A percentile compares a stretch with the other conserved stretches of the same genome.
These are phyloP conservation scores for Pulveroboletus frians DNA, from an alignment of 768 basidiomycete species.

Conservation along the genomic window DNA sequence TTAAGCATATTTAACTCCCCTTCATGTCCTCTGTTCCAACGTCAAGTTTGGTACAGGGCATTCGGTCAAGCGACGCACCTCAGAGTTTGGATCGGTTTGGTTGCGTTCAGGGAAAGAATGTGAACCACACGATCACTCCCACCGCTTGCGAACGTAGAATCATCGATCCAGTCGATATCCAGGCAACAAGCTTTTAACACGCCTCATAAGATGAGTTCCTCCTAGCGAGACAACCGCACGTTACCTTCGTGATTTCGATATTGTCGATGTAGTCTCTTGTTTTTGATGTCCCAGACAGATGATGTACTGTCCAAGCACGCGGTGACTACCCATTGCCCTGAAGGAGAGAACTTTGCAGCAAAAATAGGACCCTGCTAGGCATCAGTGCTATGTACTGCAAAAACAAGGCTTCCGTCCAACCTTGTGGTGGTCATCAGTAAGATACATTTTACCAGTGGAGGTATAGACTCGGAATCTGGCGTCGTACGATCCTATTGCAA, in stretches of 20 bases:
- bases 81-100: conserved; percentile 55
- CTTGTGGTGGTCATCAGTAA: conserved; percentile 59
- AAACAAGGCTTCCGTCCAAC: conserved; percentile 34
- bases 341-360: conserved; percentile 68
- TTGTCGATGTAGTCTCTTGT: conserved; percentile 56
- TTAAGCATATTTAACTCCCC: conserved; percentile 78
- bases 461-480: conserved; percentile 63
- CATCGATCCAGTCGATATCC: conserved; percentile 76
- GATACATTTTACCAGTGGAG: conserved; percentile 55
- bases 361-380: conserved; percentile 70
- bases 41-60: conserved; percentile 1
- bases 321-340: conserved; percentile 67
- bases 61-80: conserved; percentile 39
- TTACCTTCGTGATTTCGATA: conserved; percentile 64
- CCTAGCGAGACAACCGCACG: conserved; percentile 2
- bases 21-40: conserved; percentile 53
- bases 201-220: conserved; percentile 4
- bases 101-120: conserved; percentile 51
- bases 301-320: conserved; percentile 75
- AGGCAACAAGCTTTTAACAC: conserved; percentile 61
- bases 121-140: conserved; percentile 65
- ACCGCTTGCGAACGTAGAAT: conserved; percentile 65
- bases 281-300: conserved; percentile 73
- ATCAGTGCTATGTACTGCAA: conserved; percentile 14
- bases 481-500: conserved; percentile 79